A percentile compares a stretch with the other conserved stretches of the same genome.
Evolutionary conservation across 805 yeast species (phyloP).

Genomic region (Grigorovia humatica): DNA sequence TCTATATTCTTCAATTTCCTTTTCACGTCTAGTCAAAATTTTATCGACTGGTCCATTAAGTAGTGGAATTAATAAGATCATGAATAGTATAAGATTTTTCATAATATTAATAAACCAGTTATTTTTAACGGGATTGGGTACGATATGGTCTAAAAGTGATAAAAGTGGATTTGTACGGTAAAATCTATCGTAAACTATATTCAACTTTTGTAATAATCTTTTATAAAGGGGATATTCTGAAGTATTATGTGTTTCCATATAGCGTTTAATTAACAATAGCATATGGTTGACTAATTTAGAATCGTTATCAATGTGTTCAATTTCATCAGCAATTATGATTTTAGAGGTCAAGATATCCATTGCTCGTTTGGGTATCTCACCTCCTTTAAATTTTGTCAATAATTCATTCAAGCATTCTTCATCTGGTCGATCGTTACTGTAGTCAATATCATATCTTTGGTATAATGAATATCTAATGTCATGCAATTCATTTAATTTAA

Average conservation of each 20-base stretch:
- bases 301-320: background rate
- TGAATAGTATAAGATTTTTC: conserved; percentile 17
- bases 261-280: background rate
- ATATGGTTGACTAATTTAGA: background rate
- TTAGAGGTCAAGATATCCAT: background rate
- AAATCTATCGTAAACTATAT: background rate
- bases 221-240: background rate
- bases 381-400: background rate
- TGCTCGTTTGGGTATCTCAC: background rate
- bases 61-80: conserved; percentile 16
- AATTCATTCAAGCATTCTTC: background rate
- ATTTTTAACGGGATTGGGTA: conserved; percentile 16
- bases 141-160: conserved; percentile 10
- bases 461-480: background rate
- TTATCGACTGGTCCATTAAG: conserved; percentile 9
- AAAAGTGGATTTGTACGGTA: background rate
- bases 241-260: background rate
- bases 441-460: background rate
- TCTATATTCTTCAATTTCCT: background rate
- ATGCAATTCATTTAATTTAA: background rate
- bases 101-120: conserved; percentile 9
- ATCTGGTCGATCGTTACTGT: background rate
- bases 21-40: conserved; percentile 2
- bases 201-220: background rate
- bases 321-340: background rate